These are phyloP conservation scores for Fusarium irregulare DNA, from an alignment of 2,329 filamentous ascomycete species.

Conservation along the genomic window DNA sequence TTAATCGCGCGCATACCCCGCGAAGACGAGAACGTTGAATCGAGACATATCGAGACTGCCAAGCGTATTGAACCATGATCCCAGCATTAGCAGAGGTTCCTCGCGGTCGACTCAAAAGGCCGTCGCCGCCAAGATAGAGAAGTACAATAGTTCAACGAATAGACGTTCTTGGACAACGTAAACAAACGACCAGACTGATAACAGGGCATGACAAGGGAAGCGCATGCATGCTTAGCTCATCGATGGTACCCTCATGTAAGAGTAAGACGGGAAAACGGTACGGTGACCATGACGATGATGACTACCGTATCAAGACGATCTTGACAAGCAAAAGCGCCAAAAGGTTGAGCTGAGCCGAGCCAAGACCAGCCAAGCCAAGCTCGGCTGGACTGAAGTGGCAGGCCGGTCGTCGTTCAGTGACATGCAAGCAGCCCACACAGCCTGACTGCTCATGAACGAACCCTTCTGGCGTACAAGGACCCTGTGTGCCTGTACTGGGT, in stretches of 20 bases:
- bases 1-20: constrained; percentile 35
- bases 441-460: constrained; percentile 18
- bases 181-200: constrained; percentile 12
- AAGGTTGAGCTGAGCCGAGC: constrained; percentile 21
- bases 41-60: constrained; percentile 22
- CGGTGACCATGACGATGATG: constrained; percentile 19
- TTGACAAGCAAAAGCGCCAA: neutral
- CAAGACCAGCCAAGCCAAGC: constrained; percentile 19
- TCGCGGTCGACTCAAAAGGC: constrained; percentile 6
- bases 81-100: neutral
- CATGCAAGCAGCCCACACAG: constrained; percentile 8
- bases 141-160: neutral
- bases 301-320: constrained; percentile 32
- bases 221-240: constrained; percentile 20
- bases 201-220: constrained; percentile 8
- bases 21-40: constrained; percentile 31
- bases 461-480: constrained; percentile 20
- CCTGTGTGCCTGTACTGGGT: constrained; percentile 14
- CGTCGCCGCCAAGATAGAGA: constrained; percentile 2
- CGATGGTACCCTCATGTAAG: constrained; percentile 2
- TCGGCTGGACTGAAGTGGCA: constrained; percentile 32
- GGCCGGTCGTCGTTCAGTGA: constrained; percentile 6
- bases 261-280: constrained; percentile 23
- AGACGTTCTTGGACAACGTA: neutral
- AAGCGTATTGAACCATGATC: constrained; percentile 32